A percentile compares a stretch with the other conserved stretches of the same genome.
phyloP scores from a whole-genome alignment of 805 yeast genomes.

The Metschnikowia noctiluminum region DNA sequence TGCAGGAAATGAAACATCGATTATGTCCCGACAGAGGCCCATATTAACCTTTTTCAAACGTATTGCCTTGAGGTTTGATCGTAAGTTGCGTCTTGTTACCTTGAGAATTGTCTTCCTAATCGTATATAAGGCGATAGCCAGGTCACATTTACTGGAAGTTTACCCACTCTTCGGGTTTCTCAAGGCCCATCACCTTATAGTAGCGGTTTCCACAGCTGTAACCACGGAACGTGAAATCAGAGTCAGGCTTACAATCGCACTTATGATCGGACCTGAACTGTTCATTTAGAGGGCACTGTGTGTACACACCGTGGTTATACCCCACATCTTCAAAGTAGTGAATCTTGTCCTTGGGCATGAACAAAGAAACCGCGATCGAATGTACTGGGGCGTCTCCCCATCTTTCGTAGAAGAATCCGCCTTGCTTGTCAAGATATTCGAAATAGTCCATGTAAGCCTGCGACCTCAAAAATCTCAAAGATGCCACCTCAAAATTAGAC shows the following conservation, averaged over 20 bases:
- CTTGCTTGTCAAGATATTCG: conserved; percentile 57
- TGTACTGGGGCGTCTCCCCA: conserved; percentile 97
- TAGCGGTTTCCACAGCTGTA: conserved; percentile 70
- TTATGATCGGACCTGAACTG: conserved; percentile 50
- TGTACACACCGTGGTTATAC: conserved; percentile 78
- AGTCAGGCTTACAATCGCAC: conserved; percentile 71
- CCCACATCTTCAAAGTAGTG: conserved; percentile 85
- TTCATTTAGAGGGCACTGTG: conserved; percentile 73
- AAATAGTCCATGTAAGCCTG: conserved; percentile 70
- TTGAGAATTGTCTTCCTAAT: too few species aligned
- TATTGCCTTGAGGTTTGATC: too few species aligned
- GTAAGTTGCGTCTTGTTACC: too few species aligned
- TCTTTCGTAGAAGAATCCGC: conserved; percentile 82
- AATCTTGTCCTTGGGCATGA: conserved; percentile 62
- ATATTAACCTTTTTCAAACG: too few species aligned
- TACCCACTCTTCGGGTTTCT: conserved; percentile 72
- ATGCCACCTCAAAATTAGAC: conserved; percentile 86
- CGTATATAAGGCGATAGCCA: too few species aligned
- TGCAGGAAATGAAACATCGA: too few species aligned
- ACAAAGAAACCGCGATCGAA: conserved; percentile 79
- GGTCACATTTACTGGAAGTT: conserved; percentile 27
- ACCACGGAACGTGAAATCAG: conserved; percentile 74
- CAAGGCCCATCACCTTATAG: conserved; percentile 50
- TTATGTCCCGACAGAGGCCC: too few species aligned
- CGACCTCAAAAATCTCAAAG: conserved; percentile 69